phyloP scores from a whole-genome alignment of 768 basidiomycete genomes.

The Imleria badia region DNA sequence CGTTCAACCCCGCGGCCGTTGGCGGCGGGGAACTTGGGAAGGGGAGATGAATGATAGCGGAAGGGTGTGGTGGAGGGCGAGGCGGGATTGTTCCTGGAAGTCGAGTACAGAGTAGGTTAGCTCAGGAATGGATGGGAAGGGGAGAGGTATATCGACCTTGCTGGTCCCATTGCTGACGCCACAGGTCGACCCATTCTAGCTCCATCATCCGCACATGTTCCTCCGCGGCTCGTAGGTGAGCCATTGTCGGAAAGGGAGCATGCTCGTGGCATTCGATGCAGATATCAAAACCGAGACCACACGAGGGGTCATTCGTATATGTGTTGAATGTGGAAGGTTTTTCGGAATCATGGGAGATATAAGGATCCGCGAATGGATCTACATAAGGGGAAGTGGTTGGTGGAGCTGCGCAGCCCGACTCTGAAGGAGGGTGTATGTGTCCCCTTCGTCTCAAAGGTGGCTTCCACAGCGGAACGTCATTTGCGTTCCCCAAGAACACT shows the following conservation, averaged over 20 bases:
- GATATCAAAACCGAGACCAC: constrained; percentile 75
- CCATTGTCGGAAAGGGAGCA: constrained; percentile 67
- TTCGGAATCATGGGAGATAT: constrained; percentile 10
- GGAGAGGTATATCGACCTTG: constrained; percentile 3
- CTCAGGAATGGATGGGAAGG: neutral
- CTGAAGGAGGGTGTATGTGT: neutral
- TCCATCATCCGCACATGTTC: constrained; percentile 72
- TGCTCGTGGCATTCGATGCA: constrained; percentile 88
- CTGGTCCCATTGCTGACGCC: constrained; percentile 25
- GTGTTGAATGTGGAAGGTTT: constrained; percentile 36
- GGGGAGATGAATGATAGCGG: constrained; percentile 68
- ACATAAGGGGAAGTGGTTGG: constrained; percentile 9
- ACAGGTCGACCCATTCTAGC: constrained; percentile 57
- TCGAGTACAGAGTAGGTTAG: constrained; percentile 2
- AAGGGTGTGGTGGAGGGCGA: constrained; percentile 71
- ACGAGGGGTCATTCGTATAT: constrained; percentile 40
- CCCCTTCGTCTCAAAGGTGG: constrained; percentile 20
- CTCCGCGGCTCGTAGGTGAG: constrained; percentile 70
- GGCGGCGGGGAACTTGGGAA: constrained; percentile 70
- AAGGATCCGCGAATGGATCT: constrained; percentile 17
- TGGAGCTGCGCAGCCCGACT: neutral
- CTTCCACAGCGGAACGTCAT: constrained; percentile 64
- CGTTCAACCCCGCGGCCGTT: constrained; percentile 50
- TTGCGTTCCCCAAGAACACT: constrained; percentile 79
- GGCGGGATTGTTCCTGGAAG: constrained; percentile 38